Conservation (phyloP, 169 alveolate genomes). For the Miamiensis avidus region DNA sequence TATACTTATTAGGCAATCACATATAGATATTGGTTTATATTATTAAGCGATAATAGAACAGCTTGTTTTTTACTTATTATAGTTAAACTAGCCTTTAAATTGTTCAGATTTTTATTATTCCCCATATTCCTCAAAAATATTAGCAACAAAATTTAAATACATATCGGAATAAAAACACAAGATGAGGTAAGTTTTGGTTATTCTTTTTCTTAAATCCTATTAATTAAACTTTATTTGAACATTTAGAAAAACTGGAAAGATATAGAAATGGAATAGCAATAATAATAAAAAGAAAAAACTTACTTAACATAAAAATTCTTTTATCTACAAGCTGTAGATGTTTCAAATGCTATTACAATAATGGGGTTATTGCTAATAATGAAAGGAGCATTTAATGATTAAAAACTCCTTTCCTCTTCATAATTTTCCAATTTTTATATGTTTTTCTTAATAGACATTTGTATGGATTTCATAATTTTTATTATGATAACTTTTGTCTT, state of each 20-base stretch:
- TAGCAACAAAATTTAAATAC: background rate
- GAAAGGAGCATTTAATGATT: background rate
- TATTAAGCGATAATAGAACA: background rate
- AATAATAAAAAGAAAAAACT: background rate
- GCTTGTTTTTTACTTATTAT: background rate
- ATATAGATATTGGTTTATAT: background rate
- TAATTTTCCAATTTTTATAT: background rate
- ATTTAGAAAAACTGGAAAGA: background rate
- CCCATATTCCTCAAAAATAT: background rate
- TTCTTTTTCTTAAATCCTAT: too few species aligned
- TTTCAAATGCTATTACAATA: background rate
- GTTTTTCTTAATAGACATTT: background rate
- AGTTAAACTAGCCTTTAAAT: too few species aligned
- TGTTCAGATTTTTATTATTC: background rate
- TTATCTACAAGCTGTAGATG: background rate
- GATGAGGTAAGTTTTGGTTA: background rate
- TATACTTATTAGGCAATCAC: background rate
- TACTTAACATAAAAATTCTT: too few species aligned
- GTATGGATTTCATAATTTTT: background rate
- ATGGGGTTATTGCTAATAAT: background rate
- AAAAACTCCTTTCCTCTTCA: background rate
- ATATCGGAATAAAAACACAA: background rate
- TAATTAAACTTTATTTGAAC: too few species aligned
- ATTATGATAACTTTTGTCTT: too few species aligned
- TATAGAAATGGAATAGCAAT: background rate